Percentiles rank a stretch among this genome's conserved stretches.
These are phyloP conservation scores for Coemansia sp. DNA, from an alignment of 192 early-diverging fungal species.

Conservation along the genomic window DNA sequence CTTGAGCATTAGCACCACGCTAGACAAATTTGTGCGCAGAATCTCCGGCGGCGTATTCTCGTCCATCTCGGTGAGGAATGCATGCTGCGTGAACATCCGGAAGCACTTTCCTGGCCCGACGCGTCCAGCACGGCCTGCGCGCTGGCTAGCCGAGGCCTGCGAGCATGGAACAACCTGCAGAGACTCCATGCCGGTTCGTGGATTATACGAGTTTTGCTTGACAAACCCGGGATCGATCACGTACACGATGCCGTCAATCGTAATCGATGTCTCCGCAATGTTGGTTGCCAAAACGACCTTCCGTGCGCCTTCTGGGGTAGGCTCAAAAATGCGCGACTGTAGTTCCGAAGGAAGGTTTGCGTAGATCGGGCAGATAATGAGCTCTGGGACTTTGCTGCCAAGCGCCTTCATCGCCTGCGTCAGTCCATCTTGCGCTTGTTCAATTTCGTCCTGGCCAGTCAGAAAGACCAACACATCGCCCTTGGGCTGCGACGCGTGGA, in stretches of 20 bases:
- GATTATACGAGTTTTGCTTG: slow-evolving; percentile 95
- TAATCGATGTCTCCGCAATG: slow-evolving; percentile 98
- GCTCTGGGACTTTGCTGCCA: slow-evolving; percentile 83
- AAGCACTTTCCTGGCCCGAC: slow-evolving; percentile 98
- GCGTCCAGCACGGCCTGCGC: slow-evolving; percentile 92
- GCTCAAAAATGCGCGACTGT: slow-evolving; percentile 96
- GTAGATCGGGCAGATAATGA: slow-evolving; percentile 96
- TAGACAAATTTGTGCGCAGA: slow-evolving; percentile 89
- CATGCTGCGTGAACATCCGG: slow-evolving; percentile 90
- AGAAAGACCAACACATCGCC: slow-evolving; percentile 97
- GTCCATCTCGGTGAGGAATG: slow-evolving; percentile 91
- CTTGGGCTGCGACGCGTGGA: slow-evolving; percentile 83
- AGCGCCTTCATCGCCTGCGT: slow-evolving; percentile 72
- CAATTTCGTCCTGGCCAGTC: slow-evolving; percentile 99
- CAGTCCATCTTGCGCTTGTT: slow-evolving; percentile 81
- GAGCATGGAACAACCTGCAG: slow-evolving; percentile 94
- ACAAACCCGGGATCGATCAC: slow-evolving; percentile 98
- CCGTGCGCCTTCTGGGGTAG: slow-evolving; percentile 87
- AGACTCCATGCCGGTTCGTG: slow-evolving; percentile 94
- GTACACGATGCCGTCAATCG: slow-evolving; percentile 93
- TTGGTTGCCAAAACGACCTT: slow-evolving; percentile 98
- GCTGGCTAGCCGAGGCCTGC: slow-evolving; percentile 90
- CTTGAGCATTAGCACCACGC: slow-evolving; percentile 89
- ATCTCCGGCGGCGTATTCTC: slow-evolving; percentile 97
- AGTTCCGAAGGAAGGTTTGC: slow-evolving; percentile 94